Evolutionary conservation across 83 land plant genomes (phyloP), one percentile per base, ranked within the genome.

Genomic region (Diphasiastrum complanatum): DNA sequence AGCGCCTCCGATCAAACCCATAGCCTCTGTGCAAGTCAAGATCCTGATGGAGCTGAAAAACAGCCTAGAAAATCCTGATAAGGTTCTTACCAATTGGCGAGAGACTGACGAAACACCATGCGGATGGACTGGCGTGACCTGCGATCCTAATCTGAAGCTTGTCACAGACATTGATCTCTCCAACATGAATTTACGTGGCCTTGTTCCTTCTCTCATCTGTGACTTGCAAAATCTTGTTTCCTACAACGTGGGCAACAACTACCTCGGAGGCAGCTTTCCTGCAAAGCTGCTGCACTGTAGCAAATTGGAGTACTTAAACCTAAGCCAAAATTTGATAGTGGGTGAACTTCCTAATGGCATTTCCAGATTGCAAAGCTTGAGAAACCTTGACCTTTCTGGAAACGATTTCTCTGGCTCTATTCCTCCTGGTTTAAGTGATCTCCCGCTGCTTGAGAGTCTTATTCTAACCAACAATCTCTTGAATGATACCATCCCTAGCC

Each of bases 401-500:
- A 55, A 55, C 59, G 46, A 60, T 22, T 19, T 60, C 57, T 14
- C 55, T 19, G 63, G 63, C 6, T 16, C 45, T 6, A 51, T 70
- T 20, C 60, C 68, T 3, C 31, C 70, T 11, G 18, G 28, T 2
- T 26, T 70, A 11, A 70, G 74, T 5, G 45, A 63, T 28, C 45
- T 70, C 47, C 38, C 31, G 30, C 63, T 40, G 29, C 29, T 70
- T 16, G 34, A 35, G 34, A 60, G 50, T 29, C 81, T 87, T 33
- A 80, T 81, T 53, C 65, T 87, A 43, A 85, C 76, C 0, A 70
- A 66, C 48, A 81, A 85, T 61, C 36, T 12, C 51, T 56, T 87
- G 60, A 75, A 30, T 43, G 88, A 85, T 1, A 45, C 77, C 1
- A 68, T 87, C 20, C 83, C 92, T 1, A 58, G 33, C 5, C 72